A percentile compares a stretch with the other conserved stretches of the same genome.
phyloP scores from a whole-genome alignment of 2,329 filamentous ascomycete species.

The Stromatinia cepivora region DNA sequence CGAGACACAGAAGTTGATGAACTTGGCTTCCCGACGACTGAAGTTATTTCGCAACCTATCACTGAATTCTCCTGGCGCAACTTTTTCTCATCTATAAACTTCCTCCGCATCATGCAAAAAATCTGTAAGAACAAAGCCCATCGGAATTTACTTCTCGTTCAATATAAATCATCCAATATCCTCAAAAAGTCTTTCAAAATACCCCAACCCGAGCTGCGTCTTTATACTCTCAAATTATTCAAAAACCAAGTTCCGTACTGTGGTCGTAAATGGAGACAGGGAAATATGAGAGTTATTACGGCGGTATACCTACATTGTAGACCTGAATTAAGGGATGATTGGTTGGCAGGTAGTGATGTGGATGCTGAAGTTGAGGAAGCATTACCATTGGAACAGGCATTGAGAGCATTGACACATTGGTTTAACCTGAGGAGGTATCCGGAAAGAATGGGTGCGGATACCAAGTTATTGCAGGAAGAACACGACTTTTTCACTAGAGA shows the following conservation, averaged over 20 bases:
- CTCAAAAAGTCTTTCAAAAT: constrained; percentile 89
- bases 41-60: constrained; percentile 72
- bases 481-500: constrained; percentile 79
- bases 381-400: constrained; percentile 84
- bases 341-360: constrained; percentile 86
- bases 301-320: constrained; percentile 92
- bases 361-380: constrained; percentile 94
- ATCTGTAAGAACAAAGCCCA: constrained; percentile 95
- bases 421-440: constrained; percentile 83
- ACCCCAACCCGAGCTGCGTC: constrained; percentile 79
- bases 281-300: constrained; percentile 98
- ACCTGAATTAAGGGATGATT: constrained; percentile 91
- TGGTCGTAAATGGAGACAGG: constrained; percentile 95
- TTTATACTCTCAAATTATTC: constrained; percentile 97
- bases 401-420: constrained; percentile 90
- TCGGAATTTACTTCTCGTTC: constrained; percentile 87
- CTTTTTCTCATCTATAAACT: constrained; percentile 94
- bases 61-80: constrained; percentile 91
- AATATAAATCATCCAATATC: constrained; percentile 92
- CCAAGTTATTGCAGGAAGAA: constrained; percentile 64
- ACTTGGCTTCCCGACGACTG: constrained; percentile 74
- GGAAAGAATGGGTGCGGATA: constrained; percentile 64
- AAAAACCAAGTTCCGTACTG: constrained; percentile 99
- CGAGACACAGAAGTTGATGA: constrained; percentile 71
- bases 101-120: constrained; percentile 94